A percentile compares a stretch with the other conserved stretches of the same genome.
phyloP scores from a whole-genome alignment of 148 eudicot genomes.

The Amaranthus cruentus region DNA sequence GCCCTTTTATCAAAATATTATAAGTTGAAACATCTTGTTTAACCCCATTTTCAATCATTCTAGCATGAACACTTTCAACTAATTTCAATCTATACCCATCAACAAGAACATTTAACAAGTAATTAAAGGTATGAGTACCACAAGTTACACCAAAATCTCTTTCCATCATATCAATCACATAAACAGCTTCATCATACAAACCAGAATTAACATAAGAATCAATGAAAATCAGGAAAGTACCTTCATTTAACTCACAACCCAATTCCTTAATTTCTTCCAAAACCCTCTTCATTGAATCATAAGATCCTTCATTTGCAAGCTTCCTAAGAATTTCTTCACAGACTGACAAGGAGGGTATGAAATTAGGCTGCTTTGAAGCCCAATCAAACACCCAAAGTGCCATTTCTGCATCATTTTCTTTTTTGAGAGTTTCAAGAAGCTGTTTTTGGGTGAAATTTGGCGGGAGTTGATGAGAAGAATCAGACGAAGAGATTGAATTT shows the following conservation, averaged over 20 bases:
- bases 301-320: slow-evolving; percentile 64
- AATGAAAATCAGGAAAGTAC: slow-evolving; percentile 68
- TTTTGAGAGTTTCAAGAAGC: slow-evolving; percentile 53
- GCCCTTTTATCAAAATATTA: slow-evolving; percentile 80
- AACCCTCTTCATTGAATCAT: slow-evolving; percentile 55
- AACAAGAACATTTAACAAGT: slow-evolving; percentile 83
- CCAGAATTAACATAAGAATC: slow-evolving; percentile 57
- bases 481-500: slow-evolving; percentile 28
- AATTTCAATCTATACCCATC: slow-evolving; percentile 74
- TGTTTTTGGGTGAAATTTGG: slow-evolving; percentile 54
- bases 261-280: slow-evolving; percentile 58
- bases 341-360: slow-evolving; percentile 57
- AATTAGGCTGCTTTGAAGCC: slow-evolving; percentile 78
- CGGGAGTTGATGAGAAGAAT: slow-evolving; percentile 30
- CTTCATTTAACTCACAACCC: slow-evolving; percentile 42
- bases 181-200: slow-evolving; percentile 68
- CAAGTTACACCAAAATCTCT: slow-evolving; percentile 55
- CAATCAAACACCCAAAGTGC: slow-evolving; percentile 68
- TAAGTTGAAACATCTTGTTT: slow-evolving; percentile 76
- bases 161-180: slow-evolving; percentile 74
- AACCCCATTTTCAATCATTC: slow-evolving; percentile 57
- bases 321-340: slow-evolving; percentile 64
- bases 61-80: slow-evolving; percentile 69
- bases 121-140: slow-evolving; percentile 50
- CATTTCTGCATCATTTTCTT: slow-evolving; percentile 52